These are phyloP conservation scores for Dipteronia dyeriana DNA, from an alignment of 345 rosid genomes.

Conservation along the genomic window DNA sequence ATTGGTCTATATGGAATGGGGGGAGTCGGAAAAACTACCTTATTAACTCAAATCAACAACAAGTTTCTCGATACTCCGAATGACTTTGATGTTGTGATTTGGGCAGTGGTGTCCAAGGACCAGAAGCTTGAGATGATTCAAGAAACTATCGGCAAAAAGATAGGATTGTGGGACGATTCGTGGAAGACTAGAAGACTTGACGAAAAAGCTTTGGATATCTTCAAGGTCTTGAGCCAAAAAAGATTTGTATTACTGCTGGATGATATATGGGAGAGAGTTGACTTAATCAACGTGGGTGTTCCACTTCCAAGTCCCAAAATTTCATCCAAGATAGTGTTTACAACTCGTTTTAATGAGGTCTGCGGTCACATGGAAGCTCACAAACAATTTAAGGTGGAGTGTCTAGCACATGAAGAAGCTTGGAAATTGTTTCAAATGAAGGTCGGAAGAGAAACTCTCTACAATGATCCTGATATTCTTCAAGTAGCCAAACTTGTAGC, in stretches of 20 bases:
- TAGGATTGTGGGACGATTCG: not conserved
- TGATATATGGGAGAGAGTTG: slow-evolving; percentile 20
- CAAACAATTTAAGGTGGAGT: not conserved
- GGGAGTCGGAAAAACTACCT: not conserved
- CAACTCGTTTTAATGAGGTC: slow-evolving; percentile 12
- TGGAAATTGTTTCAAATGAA: slow-evolving; percentile 6
- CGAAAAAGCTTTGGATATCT: not conserved
- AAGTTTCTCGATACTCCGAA: too few relatives aligned
- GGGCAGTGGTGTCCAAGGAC: not conserved
- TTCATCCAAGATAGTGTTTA: slow-evolving; percentile 12
- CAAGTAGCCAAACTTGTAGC: not conserved
- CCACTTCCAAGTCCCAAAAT: not conserved
- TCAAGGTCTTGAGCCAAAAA: not conserved
- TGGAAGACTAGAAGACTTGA: not conserved
- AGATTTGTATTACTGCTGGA: slow-evolving; percentile 8
- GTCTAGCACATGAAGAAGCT: not conserved
- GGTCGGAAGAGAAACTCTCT: not conserved
- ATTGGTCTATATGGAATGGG: not conserved
- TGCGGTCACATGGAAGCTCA: slow-evolving; percentile 14
- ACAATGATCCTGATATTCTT: not conserved
- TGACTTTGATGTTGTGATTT: not conserved
- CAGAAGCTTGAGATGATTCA: not conserved
- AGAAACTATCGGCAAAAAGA: not conserved
- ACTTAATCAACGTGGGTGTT: not conserved
- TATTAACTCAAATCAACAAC: not conserved